These are phyloP conservation scores for Soucietia sequanensis DNA, from an alignment of 805 yeast genomes.

Conservation along the genomic window DNA sequence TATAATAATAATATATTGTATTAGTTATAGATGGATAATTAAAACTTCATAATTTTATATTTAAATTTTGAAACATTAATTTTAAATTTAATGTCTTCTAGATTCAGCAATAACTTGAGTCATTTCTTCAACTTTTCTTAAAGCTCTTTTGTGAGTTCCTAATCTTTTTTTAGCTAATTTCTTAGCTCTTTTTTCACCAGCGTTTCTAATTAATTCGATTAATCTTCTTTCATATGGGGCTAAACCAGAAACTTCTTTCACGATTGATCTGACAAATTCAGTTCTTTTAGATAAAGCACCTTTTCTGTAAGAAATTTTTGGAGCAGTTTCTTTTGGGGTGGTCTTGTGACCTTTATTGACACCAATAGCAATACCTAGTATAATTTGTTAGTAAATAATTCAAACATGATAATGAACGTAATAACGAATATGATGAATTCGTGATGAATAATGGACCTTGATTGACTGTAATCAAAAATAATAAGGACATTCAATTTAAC, in stretches of 20 bases:
- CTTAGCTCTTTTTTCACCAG: constrained; percentile 99
- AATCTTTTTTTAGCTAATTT: constrained; percentile 99
- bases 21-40: too few species aligned
- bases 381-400: too few species aligned
- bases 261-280: constrained; percentile 89
- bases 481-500: too few species aligned
- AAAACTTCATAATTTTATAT: too few species aligned
- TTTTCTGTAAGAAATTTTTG: constrained; percentile 86
- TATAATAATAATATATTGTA: too few species aligned
- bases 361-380: constrained; percentile 91
- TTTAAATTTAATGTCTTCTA: constrained; percentile 75
- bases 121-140: constrained; percentile 99
- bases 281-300: constrained; percentile 96
- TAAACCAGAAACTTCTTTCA: constrained; percentile 96
- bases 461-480: too few species aligned
- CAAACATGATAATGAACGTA: too few species aligned
- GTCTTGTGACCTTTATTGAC: constrained; percentile 99
- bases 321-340: constrained; percentile 73
- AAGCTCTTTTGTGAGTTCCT: constrained; percentile 99
- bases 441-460: too few species aligned
- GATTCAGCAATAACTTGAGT: constrained; percentile 93
- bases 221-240: constrained; percentile 99
- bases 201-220: constrained; percentile 98
- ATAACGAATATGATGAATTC: too few species aligned
- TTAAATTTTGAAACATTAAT: too few species aligned